phyloP scores from a whole-genome alignment of 768 basidiomycete genomes.

The Tephrocybe sp. region DNA sequence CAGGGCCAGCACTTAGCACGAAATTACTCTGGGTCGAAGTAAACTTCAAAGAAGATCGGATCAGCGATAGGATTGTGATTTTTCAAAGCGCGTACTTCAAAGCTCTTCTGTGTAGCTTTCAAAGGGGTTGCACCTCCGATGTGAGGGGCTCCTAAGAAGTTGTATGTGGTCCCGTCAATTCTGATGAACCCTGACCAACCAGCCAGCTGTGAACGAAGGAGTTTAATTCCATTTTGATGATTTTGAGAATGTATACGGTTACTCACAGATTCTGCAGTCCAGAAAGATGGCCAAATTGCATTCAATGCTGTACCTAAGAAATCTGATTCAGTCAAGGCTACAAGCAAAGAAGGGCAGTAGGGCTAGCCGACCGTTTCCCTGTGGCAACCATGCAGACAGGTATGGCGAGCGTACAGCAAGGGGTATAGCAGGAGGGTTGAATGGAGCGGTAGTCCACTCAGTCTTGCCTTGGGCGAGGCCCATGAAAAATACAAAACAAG shows the following conservation, averaged over 20 bases:
- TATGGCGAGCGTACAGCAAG: slow-evolving; percentile 67
- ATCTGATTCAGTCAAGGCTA: not conserved
- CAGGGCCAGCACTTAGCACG: slow-evolving; percentile 57
- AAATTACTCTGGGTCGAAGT: slow-evolving; percentile 68
- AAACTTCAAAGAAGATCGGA: slow-evolving; percentile 38
- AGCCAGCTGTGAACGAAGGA: slow-evolving; percentile 36
- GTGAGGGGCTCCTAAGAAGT: slow-evolving; percentile 50
- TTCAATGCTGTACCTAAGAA: slow-evolving; percentile 38
- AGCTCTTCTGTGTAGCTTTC: slow-evolving; percentile 56
- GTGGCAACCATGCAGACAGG: slow-evolving; percentile 63
- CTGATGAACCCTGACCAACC: slow-evolving; percentile 66
- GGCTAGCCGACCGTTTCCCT: slow-evolving; percentile 42
- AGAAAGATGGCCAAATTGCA: slow-evolving; percentile 63
- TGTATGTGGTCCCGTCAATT: slow-evolving; percentile 55
- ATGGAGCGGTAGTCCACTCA: slow-evolving; percentile 46
- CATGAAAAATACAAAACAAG: slow-evolving; percentile 9
- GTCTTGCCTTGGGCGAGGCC: slow-evolving; percentile 27
- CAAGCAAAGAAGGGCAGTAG: slow-evolving; percentile 2
- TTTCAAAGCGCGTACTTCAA: slow-evolving; percentile 32
- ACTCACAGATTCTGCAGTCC: slow-evolving; percentile 53
- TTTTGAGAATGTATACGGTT: not conserved
- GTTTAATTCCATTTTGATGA: not conserved
- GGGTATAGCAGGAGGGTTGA: slow-evolving; percentile 59
- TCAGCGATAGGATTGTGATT: not conserved
- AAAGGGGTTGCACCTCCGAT: slow-evolving; percentile 41